A percentile compares a stretch with the other conserved stretches of the same genome.
These are phyloP conservation scores for Agroathelia rolfsii DNA, from an alignment of 1,284 basidiomycete genomes.

Conservation along the genomic window DNA sequence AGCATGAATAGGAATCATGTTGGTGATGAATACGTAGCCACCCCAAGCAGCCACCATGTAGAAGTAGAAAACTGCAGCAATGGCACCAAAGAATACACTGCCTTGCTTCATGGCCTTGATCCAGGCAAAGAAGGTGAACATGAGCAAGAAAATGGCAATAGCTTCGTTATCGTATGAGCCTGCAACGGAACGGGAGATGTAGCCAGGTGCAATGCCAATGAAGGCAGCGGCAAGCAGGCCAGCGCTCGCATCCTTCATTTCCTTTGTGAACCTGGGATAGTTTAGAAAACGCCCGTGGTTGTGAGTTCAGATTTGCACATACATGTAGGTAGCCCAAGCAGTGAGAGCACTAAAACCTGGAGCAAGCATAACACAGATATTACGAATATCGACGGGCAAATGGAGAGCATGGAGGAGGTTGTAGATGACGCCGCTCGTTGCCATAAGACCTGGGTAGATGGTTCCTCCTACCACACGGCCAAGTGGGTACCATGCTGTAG, in stretches of 20 bases:
- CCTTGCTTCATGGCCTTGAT: constrained; percentile 95
- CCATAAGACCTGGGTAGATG: constrained; percentile 97
- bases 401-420: constrained; percentile 81
- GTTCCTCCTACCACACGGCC: constrained; percentile 98
- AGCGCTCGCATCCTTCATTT: constrained; percentile 89
- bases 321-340: constrained; percentile 97
- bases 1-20: constrained; percentile 97
- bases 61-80: constrained; percentile 95
- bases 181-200: constrained; percentile 98
- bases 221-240: constrained; percentile 97
- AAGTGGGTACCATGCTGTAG: constrained; percentile 97
- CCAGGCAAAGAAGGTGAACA: constrained; percentile 98
- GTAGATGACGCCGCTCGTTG: constrained; percentile 95
- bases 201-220: constrained; percentile 95
- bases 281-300: constrained; percentile 6
- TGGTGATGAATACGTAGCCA: constrained; percentile 99
- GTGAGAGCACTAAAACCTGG: constrained; percentile 96
- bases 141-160: constrained; percentile 98
- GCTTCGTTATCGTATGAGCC: constrained; percentile 99
- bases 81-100: constrained; percentile 83
- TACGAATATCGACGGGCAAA: constrained; percentile 95
- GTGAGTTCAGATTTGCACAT: constrained; percentile 20
- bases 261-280: constrained; percentile 75
- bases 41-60: constrained; percentile 99
- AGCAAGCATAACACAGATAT: constrained; percentile 94